Conservation (phyloP, 768 basidiomycete species). For the Lentinula sp. region DNA sequence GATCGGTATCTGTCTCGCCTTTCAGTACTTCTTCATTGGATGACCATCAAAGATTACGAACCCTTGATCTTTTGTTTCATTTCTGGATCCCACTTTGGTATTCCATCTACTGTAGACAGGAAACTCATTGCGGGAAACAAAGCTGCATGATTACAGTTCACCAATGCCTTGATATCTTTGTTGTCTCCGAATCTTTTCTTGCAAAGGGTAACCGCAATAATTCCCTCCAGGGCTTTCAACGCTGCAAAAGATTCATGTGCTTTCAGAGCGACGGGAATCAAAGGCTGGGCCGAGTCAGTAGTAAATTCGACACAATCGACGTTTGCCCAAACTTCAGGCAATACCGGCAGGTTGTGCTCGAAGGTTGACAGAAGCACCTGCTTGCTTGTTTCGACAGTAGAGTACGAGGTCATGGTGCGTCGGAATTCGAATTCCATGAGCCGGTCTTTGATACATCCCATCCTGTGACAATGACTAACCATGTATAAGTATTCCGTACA, state of each 20-base stretch:
- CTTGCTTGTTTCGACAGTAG: not conserved
- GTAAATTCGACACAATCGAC: not conserved
- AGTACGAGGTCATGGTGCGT: not conserved
- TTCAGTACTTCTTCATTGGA: not conserved
- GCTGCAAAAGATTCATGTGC: slow-evolving; percentile 7
- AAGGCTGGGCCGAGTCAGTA: not conserved
- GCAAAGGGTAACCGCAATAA: not conserved
- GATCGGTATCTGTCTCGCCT: not conserved
- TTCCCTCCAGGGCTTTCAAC: not conserved
- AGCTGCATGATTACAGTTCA: slow-evolving; percentile 1
- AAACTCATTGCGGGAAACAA: slow-evolving; percentile 3
- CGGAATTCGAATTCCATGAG: not conserved
- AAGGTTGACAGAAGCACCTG: not conserved
- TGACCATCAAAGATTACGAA: not conserved
- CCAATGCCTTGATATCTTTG: not conserved
- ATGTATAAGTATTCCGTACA: not conserved
- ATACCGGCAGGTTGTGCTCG: not conserved
- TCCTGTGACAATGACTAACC: not conserved
- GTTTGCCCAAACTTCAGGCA: not conserved
- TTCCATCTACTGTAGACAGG: slow-evolving; percentile 1
- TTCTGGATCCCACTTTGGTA: slow-evolving; percentile 2
- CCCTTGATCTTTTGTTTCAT: slow-evolving; percentile 1
- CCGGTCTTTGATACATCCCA: not conserved
- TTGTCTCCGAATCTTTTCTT: not conserved
- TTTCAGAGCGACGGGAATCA: not conserved